Base-by-base conservation (phyloP, 495 filamentous ascomycete species). In the Opeltia flavorubescens region DNA sequence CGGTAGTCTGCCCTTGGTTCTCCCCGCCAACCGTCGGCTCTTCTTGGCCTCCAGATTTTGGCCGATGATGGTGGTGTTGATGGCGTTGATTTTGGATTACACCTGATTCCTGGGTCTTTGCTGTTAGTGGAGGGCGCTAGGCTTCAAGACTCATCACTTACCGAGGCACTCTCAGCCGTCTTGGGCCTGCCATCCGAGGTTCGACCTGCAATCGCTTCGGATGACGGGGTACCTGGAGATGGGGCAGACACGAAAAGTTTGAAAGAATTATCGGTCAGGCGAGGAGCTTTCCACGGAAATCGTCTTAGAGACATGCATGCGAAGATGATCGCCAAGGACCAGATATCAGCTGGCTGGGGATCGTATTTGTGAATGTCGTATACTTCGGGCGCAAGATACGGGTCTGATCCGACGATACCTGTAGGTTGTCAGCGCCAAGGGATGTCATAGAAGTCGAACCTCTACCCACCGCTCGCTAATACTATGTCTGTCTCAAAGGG, bases 341-440 rank as follows among this genome's bases (percentile, higher is more conserved):
- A 98, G 51, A 98, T 83, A 70, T 98, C 91, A 9, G 87, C 83
- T 13, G 86, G 86, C 53, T 86, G 84, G 3, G 91, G 89, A 55
- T 98, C 89, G 63, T 98, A 98, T 59, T 87, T 91, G 53, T 83
- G 75, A 57, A 89, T 80, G 48, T 95, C 87, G 59, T 95, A 98
- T 4, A 98, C 91, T 64, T 98, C 91, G 2, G 91, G 91, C 0
- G 91, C 91, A 23, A 98, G 76, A 61, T 98, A 98, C 5, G 91
- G 91, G 66, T 98, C 91, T 5, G 91, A 98, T 20, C 91, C 91
- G 41, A 98, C 91, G 54, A 98, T 91, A 27, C 89, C 89, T 96
- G 49, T 5, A 20, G 17, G 12, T 13, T 26, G 44, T 54, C 40
- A 53, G 52, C 31, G 20, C 26, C 53, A 15, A 47, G 46, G 47